Conservation (phyloP, 345 rosid species). For the Lepidium sativum region DNA sequence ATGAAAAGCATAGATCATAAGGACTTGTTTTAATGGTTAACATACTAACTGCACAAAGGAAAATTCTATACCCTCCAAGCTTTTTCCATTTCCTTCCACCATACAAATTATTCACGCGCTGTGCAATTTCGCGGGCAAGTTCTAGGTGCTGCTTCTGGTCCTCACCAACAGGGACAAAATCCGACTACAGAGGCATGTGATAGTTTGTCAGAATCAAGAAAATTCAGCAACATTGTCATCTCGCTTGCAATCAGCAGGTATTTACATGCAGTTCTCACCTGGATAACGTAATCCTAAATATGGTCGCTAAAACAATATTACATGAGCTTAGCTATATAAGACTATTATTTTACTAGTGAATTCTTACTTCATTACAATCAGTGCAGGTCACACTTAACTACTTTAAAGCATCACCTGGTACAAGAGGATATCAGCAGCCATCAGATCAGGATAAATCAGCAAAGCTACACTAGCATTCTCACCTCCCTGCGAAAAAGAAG, state of each 20-base stretch:
- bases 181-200: conserved; percentile 63
- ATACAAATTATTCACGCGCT: conserved; percentile 64
- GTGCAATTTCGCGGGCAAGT: conserved; percentile 83
- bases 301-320: neutral
- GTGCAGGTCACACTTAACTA: neutral
- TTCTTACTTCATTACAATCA: neutral
- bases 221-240: conserved; percentile 16
- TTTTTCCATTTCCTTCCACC: conserved; percentile 98
- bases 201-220: conserved; percentile 34
- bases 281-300: neutral
- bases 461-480: conserved; percentile 78
- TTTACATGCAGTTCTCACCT: neutral
- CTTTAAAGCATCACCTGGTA: conserved; percentile 54
- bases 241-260: conserved; percentile 2
- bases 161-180: conserved; percentile 93
- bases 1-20: neutral
- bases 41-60: neutral
- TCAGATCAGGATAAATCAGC: conserved; percentile 77
- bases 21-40: neutral
- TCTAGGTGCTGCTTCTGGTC: conserved; percentile 96
- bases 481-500: conserved; percentile 49
- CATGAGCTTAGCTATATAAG: neutral
- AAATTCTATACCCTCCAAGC: conserved; percentile 65
- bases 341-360: neutral
- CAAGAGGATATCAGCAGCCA: conserved; percentile 90